Evolutionary conservation across 2,329 filamentous ascomycete genomes (phyloP), one percentile per base, ranked within the genome.

Genomic region (Colletotrichum scovillei): DNA sequence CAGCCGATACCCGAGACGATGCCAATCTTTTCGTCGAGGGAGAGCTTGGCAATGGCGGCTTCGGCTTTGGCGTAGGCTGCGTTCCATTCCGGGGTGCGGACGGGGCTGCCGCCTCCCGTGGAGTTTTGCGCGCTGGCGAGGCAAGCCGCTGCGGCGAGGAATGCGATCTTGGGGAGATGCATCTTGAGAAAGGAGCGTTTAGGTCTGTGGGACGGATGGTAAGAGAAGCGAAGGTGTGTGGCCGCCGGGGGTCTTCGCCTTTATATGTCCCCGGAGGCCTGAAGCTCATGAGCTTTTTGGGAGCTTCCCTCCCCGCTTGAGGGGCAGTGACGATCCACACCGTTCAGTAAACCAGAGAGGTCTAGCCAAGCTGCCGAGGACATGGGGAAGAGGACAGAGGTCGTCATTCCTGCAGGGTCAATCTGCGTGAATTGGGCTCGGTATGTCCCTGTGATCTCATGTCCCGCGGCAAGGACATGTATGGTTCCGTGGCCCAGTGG

Each of bases 1-100:
- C 93, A 95, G 26, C 94, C 94, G 4, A 91, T 89, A 14, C 94
- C 94, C 0, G 93, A 94, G 4, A 94, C 95, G 72, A 97, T 87
- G 78, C 92, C 93, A 78, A 96, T 89, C 82, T 97, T 97, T 80
- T 97, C 94, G 3, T 89, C 84, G 58, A 94, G 85, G 12, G 90
- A 93, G 86, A 97, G 92, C 79, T 90, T 89, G 42, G 86, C 86
- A 4, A 97, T 89, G 74, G 95, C 83, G 5, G 88, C 83, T 16
- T 90, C 88, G 0, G 94, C 94, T 80, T 94, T 94, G 58, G 84
- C 82, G 80, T 95, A 94, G 68, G 92, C 93, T 12, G 91, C 86
- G 28, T 86, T 86, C 94, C 94, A 97, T 59, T 75, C 75, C 9
- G 69, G 64, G 52, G 69, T 72, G 28, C 60, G 67, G 24, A 28